Conservation (phyloP, 352 stramenopile species). For the Discostella stelligera region DNA sequence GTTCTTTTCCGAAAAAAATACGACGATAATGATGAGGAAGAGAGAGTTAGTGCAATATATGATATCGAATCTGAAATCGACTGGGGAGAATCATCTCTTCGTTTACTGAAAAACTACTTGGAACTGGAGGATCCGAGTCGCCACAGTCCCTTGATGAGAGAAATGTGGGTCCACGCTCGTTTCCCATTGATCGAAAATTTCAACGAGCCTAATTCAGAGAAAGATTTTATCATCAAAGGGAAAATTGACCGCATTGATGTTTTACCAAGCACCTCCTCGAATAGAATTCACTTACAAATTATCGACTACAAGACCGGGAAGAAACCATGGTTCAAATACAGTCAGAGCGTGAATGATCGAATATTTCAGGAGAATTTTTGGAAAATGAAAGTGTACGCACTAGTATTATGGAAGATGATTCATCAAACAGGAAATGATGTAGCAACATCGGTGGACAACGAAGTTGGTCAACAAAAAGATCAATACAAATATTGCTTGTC, state of each 20-base stretch:
- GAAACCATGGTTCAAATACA: conserved; percentile 79
- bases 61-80: conserved; percentile 66
- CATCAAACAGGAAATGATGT: conserved; percentile 28
- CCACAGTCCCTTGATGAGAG: conserved; percentile 63
- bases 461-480: conserved; percentile 13
- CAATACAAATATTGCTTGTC: conserved; percentile 33
- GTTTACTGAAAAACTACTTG: conserved; percentile 77
- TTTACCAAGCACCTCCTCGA: conserved; percentile 19
- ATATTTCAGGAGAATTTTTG: conserved; percentile 77
- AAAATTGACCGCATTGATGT: conserved; percentile 82
- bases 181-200: conserved; percentile 39
- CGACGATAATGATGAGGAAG: background rate
- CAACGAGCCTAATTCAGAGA: background rate
- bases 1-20: conserved; percentile 57
- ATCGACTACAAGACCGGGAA: conserved; percentile 83
- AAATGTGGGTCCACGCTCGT: conserved; percentile 74
- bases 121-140: conserved; percentile 67
- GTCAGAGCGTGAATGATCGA: conserved; percentile 62
- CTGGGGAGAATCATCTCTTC: conserved; percentile 71
- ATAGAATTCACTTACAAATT: conserved; percentile 56
- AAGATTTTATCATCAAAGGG: conserved; percentile 70
- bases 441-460: background rate
- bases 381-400: conserved; percentile 81
- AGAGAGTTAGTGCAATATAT: conserved; percentile 3
- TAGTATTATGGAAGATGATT: conserved; percentile 71